Base-by-base conservation (phyloP, 257 asterid genomes). In the Penstemon davidsonii region DNA sequence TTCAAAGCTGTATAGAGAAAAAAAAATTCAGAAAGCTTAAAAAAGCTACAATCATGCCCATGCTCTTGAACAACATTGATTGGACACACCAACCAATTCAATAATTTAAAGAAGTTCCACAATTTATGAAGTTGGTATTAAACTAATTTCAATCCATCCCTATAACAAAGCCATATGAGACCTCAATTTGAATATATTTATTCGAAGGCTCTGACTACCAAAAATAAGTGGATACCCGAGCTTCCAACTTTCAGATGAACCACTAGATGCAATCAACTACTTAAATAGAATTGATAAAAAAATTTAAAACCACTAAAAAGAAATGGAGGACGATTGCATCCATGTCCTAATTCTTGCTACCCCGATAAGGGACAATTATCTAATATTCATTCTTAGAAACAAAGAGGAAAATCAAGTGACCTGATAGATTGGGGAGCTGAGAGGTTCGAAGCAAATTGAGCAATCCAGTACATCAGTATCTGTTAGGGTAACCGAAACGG, bases 401-500 rank as follows among this genome's bases (percentile, higher is more conserved):
- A 39, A 57, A 37, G 45, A 8, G 5, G 45, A n/a, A 67, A 66
- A 37, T 42, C 4, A 4, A 51, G 55, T 18, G 58, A 88, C 96
- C 96, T 91, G 95, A 82, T 80, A 91, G 12, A 86, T 90, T 36
- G 96, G 96, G 40, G 76, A 47, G 67, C 62, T 61, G 15, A 91
- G 90, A 52, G 86, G 73, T 7, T 80, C 88, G 38, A 67, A 66
- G 70, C 97, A 91, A 66, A 85, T 78, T 7, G 97, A 89, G 70
- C 97, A 91, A 75, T 90, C 90, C 76, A 90, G 76, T 62, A 90
- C 88, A 73, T 83, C 95, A 47, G 90, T 81, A 70, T 91, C 95
- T 19, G 86, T 65, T 5, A 91, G 72, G 50, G 68, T 79, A 19
- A 86, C 83, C 3, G 76, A 41, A 74, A 86, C 36, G 4, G 79